Evolutionary conservation across 1,284 basidiomycete genomes (phyloP).

Genomic region (Ceratobasidium sp.): DNA sequence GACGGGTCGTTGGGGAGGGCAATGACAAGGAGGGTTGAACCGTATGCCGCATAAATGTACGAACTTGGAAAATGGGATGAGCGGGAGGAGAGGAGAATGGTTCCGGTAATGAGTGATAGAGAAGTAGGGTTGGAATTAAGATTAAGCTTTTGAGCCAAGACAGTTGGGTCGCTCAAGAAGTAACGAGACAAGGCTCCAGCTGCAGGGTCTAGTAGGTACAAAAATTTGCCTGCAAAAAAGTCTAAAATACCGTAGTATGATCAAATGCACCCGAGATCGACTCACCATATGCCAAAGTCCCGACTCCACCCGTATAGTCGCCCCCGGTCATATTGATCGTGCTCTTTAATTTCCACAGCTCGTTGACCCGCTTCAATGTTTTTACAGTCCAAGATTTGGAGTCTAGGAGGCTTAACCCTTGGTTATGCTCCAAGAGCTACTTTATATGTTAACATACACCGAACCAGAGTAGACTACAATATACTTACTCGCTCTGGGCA

Average conservation of each 20-base stretch:
- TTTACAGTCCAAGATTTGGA: background rate
- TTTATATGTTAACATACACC: background rate
- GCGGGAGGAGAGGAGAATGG: slow-evolving; percentile 12
- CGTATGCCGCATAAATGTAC: slow-evolving; percentile 15
- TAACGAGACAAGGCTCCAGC: background rate
- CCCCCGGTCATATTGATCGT: background rate
- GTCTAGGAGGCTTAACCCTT: background rate
- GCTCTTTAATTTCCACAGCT: background rate
- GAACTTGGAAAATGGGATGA: background rate
- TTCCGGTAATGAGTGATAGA: background rate
- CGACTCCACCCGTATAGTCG: background rate
- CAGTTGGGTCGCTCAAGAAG: slow-evolving; percentile 7
- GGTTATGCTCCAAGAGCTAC: slow-evolving; percentile 25
- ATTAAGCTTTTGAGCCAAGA: background rate
- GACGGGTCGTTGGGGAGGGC: slow-evolving; percentile 5
- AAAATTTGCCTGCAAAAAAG: background rate
- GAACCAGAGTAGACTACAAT: background rate
- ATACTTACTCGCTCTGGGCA: slow-evolving; percentile 8
- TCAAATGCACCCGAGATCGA: background rate
- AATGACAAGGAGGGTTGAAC: background rate
- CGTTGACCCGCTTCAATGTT: background rate
- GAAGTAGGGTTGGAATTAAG: background rate
- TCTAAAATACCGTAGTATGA: background rate
- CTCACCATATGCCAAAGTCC: slow-evolving; percentile 13
- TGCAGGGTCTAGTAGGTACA: background rate